Conservation (phyloP, 106 monocot species). For the Amphibolis antarctica region DNA sequence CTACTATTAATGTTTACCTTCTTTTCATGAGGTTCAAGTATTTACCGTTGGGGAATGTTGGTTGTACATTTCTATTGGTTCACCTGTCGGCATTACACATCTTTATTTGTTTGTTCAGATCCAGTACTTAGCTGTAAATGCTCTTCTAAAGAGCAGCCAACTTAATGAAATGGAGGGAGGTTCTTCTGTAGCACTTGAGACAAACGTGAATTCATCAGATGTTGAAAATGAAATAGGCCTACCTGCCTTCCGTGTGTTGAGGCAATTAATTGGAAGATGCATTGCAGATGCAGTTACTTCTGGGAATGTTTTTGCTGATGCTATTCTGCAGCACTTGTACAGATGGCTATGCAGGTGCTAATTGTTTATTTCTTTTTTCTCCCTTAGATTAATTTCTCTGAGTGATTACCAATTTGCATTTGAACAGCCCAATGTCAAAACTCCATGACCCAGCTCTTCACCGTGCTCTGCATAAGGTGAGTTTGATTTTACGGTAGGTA, state of each 20-base stretch:
- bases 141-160: constrained; percentile 85
- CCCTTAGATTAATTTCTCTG: background rate
- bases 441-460: constrained; percentile 97
- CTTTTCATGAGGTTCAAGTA: background rate
- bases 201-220: constrained; percentile 19
- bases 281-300: constrained; percentile 79
- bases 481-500: too few relatives aligned
- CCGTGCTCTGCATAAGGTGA: constrained; percentile 79
- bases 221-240: constrained; percentile 24
- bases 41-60: background rate
- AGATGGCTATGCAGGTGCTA: constrained; percentile 90
- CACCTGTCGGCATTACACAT: background rate
- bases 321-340: constrained; percentile 80
- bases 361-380: background rate
- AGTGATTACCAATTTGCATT: background rate
- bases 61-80: background rate
- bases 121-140: constrained; percentile 91
- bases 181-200: constrained; percentile 41
- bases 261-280: constrained; percentile 84
- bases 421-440: constrained; percentile 70
- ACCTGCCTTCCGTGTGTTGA: constrained; percentile 74
- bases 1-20: background rate
- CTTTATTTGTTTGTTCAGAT: constrained; percentile 32
- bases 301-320: constrained; percentile 93
- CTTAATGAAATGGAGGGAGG: constrained; percentile 93